A percentile compares a stretch with the other conserved stretches of the same genome.
Conservation (phyloP, 2,329 filamentous ascomycete genomes). For the Huntiella moniliformis region DNA sequence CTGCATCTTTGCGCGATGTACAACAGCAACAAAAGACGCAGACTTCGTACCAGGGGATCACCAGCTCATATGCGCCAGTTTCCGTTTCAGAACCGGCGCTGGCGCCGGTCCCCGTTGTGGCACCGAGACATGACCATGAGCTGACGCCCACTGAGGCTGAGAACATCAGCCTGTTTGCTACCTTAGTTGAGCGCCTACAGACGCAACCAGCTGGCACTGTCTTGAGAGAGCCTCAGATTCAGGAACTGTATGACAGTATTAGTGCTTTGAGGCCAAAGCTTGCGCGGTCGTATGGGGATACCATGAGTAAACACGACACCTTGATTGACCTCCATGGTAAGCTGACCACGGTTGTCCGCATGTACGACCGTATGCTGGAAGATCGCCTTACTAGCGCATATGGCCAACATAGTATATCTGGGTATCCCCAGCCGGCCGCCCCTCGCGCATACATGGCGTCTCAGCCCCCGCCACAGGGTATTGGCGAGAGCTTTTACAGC, state of each 20-base stretch:
- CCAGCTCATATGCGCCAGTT: too few species aligned
- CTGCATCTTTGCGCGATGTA: conserved; percentile 88
- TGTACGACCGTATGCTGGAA: conserved; percentile 96
- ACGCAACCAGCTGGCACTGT: conserved; percentile 93
- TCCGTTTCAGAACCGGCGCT: conserved; percentile 16
- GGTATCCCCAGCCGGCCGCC: conserved; percentile 34
- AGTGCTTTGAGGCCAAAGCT: conserved; percentile 84
- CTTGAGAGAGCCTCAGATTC: conserved; percentile 88
- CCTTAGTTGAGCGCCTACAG: conserved; percentile 81
- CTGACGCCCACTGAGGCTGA: conserved; percentile 84
- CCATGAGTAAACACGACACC: conserved; percentile 98
- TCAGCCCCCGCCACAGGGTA: conserved; percentile 25
- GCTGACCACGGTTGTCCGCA: conserved; percentile 84
- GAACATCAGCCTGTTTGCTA: conserved; percentile 92
- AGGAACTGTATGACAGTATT: conserved; percentile 95
- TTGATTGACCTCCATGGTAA: conserved; percentile 88
- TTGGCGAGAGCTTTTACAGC: conserved; percentile 73
- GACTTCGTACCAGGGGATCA: conserved; percentile 31
- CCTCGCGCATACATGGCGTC: conserved; percentile 30
- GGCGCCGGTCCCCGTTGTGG: conserved; percentile 27
- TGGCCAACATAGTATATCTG: conserved; percentile 54
- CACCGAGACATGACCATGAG: conserved; percentile 86
- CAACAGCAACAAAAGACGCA: conserved; percentile 93
- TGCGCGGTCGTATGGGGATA: conserved; percentile 89
- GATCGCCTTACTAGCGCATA: conserved; percentile 88